Conservation (phyloP, 257 asterid genomes). For the Echium plantagineum region DNA sequence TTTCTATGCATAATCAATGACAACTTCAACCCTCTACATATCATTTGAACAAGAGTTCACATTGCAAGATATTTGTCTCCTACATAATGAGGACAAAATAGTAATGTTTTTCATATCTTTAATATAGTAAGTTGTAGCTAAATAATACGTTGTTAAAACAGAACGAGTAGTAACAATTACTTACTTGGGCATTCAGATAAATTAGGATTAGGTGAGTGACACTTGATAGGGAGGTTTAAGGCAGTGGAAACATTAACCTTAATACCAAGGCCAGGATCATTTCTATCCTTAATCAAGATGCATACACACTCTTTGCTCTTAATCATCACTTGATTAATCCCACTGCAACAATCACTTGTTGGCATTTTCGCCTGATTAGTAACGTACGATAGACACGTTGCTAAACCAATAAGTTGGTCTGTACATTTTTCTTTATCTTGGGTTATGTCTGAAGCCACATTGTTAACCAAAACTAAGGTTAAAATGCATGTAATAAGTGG, state of each 20-base stretch:
- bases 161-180: too few species aligned
- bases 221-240: conserved; percentile 39
- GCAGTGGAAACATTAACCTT: conserved; percentile 60
- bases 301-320: conserved; percentile 49
- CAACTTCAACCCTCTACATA: too few species aligned
- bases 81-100: too few species aligned
- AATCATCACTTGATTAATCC: conserved; percentile 33
- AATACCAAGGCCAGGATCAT: conserved; percentile 61
- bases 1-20: too few species aligned
- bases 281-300: conserved; percentile 45
- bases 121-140: too few species aligned
- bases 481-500: not conserved
- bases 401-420: conserved; percentile 33
- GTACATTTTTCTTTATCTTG: conserved; percentile 53
- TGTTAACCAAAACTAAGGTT: not conserved
- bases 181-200: conserved; percentile 42
- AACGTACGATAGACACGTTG: conserved; percentile 66
- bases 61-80: too few species aligned
- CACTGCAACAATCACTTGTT: conserved; percentile 54
- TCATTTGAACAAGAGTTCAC: too few species aligned
- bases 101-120: too few species aligned
- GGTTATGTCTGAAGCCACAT: conserved; percentile 25
- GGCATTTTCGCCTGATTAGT: conserved; percentile 42
- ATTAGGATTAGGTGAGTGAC: conserved; percentile 29
- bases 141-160: too few species aligned